phyloP scores from a whole-genome alignment of 2,329 filamentous ascomycete genomes.

The Colletotrichum sp. region DNA sequence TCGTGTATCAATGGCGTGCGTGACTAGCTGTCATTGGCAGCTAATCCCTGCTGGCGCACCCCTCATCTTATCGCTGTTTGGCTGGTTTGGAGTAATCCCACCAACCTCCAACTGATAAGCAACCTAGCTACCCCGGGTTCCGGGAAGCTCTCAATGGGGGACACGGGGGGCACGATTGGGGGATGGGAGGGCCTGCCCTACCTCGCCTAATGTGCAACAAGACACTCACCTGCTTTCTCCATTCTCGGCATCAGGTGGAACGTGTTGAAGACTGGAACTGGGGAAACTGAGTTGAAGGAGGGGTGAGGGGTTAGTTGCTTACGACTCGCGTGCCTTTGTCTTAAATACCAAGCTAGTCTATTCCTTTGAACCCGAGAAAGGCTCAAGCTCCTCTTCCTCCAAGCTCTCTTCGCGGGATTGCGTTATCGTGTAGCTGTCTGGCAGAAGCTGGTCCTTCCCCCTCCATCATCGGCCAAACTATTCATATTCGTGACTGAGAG shows the following conservation, averaged over 20 bases:
- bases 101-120: constrained; percentile 14
- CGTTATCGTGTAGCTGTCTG: neutral
- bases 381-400: neutral
- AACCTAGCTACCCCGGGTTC: neutral
- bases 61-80: constrained; percentile 9
- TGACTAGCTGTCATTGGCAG: neutral
- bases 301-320: neutral
- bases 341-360: neutral
- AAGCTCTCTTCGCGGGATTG: neutral
- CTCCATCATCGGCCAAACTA: neutral
- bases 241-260: constrained; percentile 10
- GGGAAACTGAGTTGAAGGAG: neutral
- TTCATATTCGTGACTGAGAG: neutral
- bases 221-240: neutral
- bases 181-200: neutral
- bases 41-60: constrained; percentile 1
- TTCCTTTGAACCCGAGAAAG: neutral
- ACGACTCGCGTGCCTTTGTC: constrained; percentile 4
- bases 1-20: neutral
- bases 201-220: neutral
- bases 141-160: neutral
- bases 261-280: neutral
- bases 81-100: neutral
- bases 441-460: neutral
- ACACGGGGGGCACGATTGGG: neutral